Base-by-base conservation (phyloP, 2,329 filamentous ascomycete species). In the Neonectria magnoliae region DNA sequence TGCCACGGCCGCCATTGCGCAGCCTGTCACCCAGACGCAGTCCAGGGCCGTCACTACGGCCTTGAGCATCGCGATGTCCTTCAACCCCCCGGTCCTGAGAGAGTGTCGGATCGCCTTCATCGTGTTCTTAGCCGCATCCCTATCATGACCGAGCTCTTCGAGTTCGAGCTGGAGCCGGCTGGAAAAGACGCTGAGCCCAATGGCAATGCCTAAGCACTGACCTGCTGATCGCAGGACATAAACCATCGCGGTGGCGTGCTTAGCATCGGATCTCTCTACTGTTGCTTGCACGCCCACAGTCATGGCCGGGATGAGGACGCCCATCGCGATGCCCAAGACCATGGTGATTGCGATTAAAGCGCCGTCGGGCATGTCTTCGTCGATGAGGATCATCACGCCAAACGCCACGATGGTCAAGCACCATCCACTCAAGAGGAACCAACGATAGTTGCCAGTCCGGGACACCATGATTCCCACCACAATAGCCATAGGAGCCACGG, bases 281-380 rank as follows among this genome's bases (percentile, higher is more conserved):
- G 68, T 73, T 8, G 90, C 89, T 76, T 93, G 90, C 25, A 91
- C 84, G 1, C 87, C 84, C 36, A 91, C 85, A 0, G 81, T 83
- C 78, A 91, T 86, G n/a, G 85, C 81, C 0, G 90, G 86, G 76
- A 91, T 90, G 6, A 92, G 79, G 59, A 91, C 83, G 2, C 90
- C 91, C 3, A 87, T 83, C 14, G 90, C 90, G 5, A 90, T 57
- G 0, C 89, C 89, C 13, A 86, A 78, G 18, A 88, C 80, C 6
- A 91, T 73, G 70, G 87, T 89, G 48, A 92, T 78, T 71, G 89
- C 86, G 58, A 92, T 79, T 85, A 89, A 90, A 20, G 79, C 77
- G 0, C 80, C 77, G 2, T 86, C 82, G 2, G 81, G 81, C 2
- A 88, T 90, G 10, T 83, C 56, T 9, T 76, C 73, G 14, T 71